These are phyloP conservation scores for Penicillium diatomitis DNA, from an alignment of 495 filamentous ascomycete genomes.

Conservation along the genomic window DNA sequence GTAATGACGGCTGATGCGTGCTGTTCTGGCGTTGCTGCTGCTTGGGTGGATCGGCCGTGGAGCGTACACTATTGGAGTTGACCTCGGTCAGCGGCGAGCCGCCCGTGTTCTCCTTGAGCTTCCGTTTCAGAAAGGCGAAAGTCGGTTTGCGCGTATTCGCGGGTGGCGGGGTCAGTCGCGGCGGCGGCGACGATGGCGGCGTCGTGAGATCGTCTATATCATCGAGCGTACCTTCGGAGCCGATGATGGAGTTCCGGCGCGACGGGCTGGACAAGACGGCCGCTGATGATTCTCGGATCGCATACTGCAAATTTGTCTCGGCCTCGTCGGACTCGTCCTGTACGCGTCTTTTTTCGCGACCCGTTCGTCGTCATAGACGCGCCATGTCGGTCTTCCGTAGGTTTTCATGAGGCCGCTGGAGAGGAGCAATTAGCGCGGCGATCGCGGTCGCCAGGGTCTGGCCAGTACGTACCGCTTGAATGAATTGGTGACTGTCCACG, in stretches of 20 bases:
- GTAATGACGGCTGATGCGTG: neutral
- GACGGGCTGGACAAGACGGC: conserved; percentile 41
- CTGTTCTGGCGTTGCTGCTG: conserved; percentile 6
- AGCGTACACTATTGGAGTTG: conserved; percentile 41
- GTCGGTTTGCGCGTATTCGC: conserved; percentile 46
- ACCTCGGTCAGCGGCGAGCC: conserved; percentile 40
- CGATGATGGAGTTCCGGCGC: conserved; percentile 37
- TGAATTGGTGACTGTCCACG: conserved; percentile 50
- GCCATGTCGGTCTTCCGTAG: conserved; percentile 41
- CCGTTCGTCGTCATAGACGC: conserved; percentile 40
- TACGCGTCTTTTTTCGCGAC: conserved; percentile 41
- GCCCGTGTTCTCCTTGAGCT: conserved; percentile 31
- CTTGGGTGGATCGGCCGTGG: conserved; percentile 32
- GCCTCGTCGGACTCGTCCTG: conserved; percentile 36
- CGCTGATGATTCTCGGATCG: conserved; percentile 41
- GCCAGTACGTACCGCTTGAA: conserved; percentile 39
- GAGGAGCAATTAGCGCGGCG: neutral
- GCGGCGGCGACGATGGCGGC: conserved; percentile 46
- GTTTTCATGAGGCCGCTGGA: conserved; percentile 44
- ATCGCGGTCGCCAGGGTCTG: neutral
- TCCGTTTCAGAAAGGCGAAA: conserved; percentile 46
- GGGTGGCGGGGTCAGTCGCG: conserved; percentile 45
- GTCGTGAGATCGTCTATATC: conserved; percentile 39
- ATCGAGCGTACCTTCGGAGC: conserved; percentile 39
- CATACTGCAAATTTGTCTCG: conserved; percentile 39